Evolutionary conservation across 23 red algal genomes (phyloP).

Genomic region (Gracilaria caudata): DNA sequence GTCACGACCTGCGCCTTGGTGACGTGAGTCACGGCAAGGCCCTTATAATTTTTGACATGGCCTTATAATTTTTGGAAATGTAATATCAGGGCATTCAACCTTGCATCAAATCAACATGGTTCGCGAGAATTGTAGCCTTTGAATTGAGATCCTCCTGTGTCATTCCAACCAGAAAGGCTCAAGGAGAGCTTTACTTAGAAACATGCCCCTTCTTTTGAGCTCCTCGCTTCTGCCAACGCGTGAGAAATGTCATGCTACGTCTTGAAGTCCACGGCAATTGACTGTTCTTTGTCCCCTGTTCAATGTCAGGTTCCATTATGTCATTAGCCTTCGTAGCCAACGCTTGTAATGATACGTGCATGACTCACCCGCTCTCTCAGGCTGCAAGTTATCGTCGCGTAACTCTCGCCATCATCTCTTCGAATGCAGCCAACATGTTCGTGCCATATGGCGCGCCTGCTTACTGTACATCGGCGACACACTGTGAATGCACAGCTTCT

Average conservation of each 20-base stretch:
- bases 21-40: too few relatives aligned
- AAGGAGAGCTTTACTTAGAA: background rate
- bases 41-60: too few relatives aligned
- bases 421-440: background rate
- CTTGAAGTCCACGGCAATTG: too few relatives aligned
- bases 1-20: background rate
- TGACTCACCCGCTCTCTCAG: background rate
- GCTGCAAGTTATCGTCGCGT: too few relatives aligned
- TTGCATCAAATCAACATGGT: background rate
- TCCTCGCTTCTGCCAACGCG: background rate
- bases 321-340: background rate
- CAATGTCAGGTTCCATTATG: background rate
- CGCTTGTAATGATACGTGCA: too few relatives aligned
- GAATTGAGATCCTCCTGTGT: background rate
- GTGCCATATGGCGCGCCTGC: background rate
- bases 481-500: background rate
- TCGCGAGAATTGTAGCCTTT: background rate
- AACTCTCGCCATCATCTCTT: too few relatives aligned
- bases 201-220: background rate
- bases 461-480: too few relatives aligned
- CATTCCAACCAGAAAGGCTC: background rate
- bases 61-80: too few relatives aligned
- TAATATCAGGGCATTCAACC: too few relatives aligned
- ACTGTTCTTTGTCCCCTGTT: too few relatives aligned
- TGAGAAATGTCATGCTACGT: background rate